Percentiles rank a stretch among this genome's conserved stretches.
Conservation (phyloP, 1,284 basidiomycete species). For the Tetrapyrgos nigripes region DNA sequence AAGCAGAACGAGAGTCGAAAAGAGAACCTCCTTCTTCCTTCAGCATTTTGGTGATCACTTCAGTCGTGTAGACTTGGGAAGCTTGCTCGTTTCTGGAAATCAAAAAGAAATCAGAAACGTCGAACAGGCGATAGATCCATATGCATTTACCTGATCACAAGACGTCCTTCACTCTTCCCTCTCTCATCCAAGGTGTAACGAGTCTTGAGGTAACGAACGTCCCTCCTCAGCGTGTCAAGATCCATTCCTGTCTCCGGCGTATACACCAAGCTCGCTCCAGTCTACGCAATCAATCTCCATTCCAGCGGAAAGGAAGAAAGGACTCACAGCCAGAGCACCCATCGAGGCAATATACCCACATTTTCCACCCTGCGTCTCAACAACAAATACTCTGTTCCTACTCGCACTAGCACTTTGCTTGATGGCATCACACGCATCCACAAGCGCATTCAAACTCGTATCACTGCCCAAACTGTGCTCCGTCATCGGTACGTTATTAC, state of each 20-base stretch:
- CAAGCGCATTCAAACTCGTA: slow-evolving; percentile 96
- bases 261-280: slow-evolving; percentile 92
- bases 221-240: slow-evolving; percentile 81
- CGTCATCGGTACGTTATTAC: slow-evolving; percentile 97
- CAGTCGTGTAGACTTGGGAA: slow-evolving; percentile 90
- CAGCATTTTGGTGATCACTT: slow-evolving; percentile 93
- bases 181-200: slow-evolving; percentile 88
- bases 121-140: not conserved
- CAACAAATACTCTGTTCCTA: slow-evolving; percentile 94
- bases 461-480: slow-evolving; percentile 96
- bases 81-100: slow-evolving; percentile 84
- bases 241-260: slow-evolving; percentile 92
- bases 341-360: slow-evolving; percentile 96
- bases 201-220: slow-evolving; percentile 90
- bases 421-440: slow-evolving; percentile 97
- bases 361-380: slow-evolving; percentile 97
- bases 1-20: slow-evolving; percentile 95
- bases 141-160: slow-evolving; percentile 82
- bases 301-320: not conserved
- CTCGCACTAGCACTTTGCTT: slow-evolving; percentile 98
- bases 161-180: slow-evolving; percentile 91
- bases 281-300: slow-evolving; percentile 48
- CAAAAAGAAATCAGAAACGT: slow-evolving; percentile 1
- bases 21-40: slow-evolving; percentile 90
- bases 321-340: slow-evolving; percentile 90